phyloP scores from a whole-genome alignment of 306 rosid genomes.

The Glycyrrhiza uralensis region DNA sequence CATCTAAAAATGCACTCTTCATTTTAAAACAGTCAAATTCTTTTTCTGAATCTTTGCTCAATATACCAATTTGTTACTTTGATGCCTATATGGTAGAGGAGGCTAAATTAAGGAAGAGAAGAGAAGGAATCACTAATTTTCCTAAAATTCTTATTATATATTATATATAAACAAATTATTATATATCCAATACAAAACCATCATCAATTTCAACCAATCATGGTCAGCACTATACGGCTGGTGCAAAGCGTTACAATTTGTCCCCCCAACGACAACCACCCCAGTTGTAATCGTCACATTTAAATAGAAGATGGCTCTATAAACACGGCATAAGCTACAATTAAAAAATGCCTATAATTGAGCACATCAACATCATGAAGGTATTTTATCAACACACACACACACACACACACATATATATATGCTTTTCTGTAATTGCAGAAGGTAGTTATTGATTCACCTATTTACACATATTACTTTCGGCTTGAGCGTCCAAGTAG shows the following conservation, averaged over 20 bases:
- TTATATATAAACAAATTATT: background rate
- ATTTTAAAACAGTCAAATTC: too few relatives aligned
- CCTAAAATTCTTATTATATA: too few relatives aligned
- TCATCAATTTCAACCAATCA: background rate
- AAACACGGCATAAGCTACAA: conserved; percentile 2
- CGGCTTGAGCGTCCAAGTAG: conserved; percentile 1
- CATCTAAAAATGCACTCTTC: too few relatives aligned
- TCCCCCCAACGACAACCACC: conserved; percentile 11
- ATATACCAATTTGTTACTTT: too few relatives aligned
- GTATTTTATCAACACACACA: background rate
- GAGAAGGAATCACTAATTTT: too few relatives aligned
- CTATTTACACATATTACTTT: conserved; percentile 22
- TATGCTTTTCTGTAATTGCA: background rate
- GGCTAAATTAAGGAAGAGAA: too few relatives aligned
- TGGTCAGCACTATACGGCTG: conserved; percentile 18
- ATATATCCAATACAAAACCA: background rate
- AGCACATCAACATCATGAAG: background rate
- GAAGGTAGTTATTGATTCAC: conserved; percentile 17
- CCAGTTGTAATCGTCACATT: background rate
- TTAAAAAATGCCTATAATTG: background rate
- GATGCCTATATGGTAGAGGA: too few relatives aligned
- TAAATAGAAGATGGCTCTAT: background rate
- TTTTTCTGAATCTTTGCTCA: too few relatives aligned
- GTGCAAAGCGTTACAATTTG: background rate
- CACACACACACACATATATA: too few relatives aligned